Conservation (phyloP, 2,329 filamentous ascomycete species). For the Aureobasidium sp. region DNA sequence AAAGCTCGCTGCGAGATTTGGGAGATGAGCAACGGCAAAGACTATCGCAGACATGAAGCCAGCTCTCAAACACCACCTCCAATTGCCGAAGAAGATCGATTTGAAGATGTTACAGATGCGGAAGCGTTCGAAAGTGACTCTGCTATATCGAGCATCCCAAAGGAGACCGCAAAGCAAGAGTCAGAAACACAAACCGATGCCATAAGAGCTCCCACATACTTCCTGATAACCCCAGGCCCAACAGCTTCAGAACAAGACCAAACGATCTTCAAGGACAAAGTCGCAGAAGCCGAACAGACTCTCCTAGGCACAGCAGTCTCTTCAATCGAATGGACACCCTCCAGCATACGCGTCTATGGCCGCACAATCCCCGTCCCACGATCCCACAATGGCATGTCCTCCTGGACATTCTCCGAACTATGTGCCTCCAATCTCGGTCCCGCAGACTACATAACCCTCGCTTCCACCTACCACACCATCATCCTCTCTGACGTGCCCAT, state of each 20-base stretch:
- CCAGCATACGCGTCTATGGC: constrained; percentile 53
- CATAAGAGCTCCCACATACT: constrained; percentile 18
- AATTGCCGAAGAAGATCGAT: constrained; percentile 3
- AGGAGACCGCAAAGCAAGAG: neutral
- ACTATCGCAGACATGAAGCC: constrained; percentile 58
- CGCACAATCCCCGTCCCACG: constrained; percentile 54
- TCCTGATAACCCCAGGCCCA: constrained; percentile 16
- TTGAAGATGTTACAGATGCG: constrained; percentile 17
- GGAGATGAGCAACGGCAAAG: constrained; percentile 70
- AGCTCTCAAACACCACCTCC: constrained; percentile 24
- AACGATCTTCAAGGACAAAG: neutral
- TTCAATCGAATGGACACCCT: constrained; percentile 38
- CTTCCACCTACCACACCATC: constrained; percentile 72
- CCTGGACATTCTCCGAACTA: constrained; percentile 63
- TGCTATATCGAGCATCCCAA: neutral
- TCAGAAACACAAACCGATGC: neutral
- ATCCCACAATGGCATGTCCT: constrained; percentile 38
- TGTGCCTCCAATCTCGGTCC: constrained; percentile 62
- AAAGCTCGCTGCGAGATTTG: constrained; percentile 74
- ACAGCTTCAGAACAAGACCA: constrained; percentile 12
- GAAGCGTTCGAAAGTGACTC: constrained; percentile 8
- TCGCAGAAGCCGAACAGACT: constrained; percentile 12
- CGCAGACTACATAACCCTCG: constrained; percentile 76
- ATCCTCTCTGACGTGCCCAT: constrained; percentile 65
- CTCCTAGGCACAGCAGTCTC: constrained; percentile 3